These are phyloP conservation scores for Exophiala lecanii-corni DNA, from an alignment of 2,329 filamentous ascomycete species.

Conservation along the genomic window DNA sequence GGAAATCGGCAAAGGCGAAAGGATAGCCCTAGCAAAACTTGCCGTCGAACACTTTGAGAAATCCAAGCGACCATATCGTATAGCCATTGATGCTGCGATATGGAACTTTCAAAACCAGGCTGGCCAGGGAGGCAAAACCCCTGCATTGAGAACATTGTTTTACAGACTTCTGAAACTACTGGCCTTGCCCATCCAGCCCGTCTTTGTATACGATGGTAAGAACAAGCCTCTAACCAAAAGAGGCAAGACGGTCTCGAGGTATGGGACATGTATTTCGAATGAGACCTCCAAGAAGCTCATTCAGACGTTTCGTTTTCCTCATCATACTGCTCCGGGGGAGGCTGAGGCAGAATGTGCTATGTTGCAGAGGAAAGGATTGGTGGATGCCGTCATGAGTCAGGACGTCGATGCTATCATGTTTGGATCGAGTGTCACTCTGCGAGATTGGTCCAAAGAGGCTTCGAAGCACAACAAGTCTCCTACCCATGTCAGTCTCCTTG, in stretches of 20 bases:
- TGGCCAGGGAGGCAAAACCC: conserved; percentile 79
- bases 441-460: conserved; percentile 76
- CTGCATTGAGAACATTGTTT: conserved; percentile 85
- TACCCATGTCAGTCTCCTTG: conserved; percentile 82
- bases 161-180: conserved; percentile 80
- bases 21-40: conserved; percentile 76
- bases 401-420: conserved; percentile 99
- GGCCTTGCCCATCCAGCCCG: conserved; percentile 70
- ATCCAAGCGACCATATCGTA: conserved; percentile 67
- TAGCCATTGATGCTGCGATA: conserved; percentile 92
- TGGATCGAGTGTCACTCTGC: conserved; percentile 71
- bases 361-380: conserved; percentile 73
- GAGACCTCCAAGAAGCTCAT: conserved; percentile 80
- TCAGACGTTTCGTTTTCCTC: conserved; percentile 75
- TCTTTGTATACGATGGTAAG: conserved; percentile 87
- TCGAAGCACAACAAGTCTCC: conserved; percentile 60
- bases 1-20: conserved; percentile 75
- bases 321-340: conserved; percentile 85
- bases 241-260: conserved; percentile 59
- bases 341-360: conserved; percentile 94
- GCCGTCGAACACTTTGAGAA: conserved; percentile 71
- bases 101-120: conserved; percentile 95
- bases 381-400: conserved; percentile 91
- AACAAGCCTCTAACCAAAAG: conserved; percentile 84
- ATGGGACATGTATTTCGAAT: conserved; percentile 61